Percentiles rank a stretch among this genome's conserved stretches.
Evolutionary conservation across 2,329 filamentous ascomycete species (phyloP).

Genomic region (Leptographium lundbergii): DNA sequence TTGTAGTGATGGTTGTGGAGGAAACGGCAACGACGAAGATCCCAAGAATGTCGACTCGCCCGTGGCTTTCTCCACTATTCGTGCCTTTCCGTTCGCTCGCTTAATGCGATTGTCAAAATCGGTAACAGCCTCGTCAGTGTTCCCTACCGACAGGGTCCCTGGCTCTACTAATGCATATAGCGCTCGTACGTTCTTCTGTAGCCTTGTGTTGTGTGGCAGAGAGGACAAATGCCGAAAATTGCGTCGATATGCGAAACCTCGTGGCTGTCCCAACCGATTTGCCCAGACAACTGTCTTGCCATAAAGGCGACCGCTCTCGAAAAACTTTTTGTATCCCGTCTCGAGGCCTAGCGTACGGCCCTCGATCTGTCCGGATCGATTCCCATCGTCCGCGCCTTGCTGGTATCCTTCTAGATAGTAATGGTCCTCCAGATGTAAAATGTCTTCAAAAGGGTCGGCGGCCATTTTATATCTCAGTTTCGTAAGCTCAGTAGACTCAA

Average conservation of each 20-base stretch:
- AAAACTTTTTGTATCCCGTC: slow-evolving; percentile 87
- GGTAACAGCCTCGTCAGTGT: slow-evolving; percentile 77
- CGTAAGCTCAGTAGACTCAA: too few species aligned
- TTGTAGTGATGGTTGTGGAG: background rate
- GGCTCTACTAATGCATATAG: slow-evolving; percentile 71
- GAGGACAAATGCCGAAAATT: slow-evolving; percentile 18
- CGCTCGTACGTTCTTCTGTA: slow-evolving; percentile 64
- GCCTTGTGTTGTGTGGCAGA: slow-evolving; percentile 46
- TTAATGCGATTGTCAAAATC: slow-evolving; percentile 86
- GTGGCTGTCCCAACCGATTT: slow-evolving; percentile 41
- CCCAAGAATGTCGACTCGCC: slow-evolving; percentile 20
- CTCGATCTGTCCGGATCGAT: slow-evolving; percentile 68
- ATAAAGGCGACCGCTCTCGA: slow-evolving; percentile 65
- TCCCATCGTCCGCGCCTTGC: slow-evolving; percentile 63
- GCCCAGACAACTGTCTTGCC: slow-evolving; percentile 77
- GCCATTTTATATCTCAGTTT: background rate
- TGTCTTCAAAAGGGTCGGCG: slow-evolving; percentile 38
- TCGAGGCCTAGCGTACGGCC: slow-evolving; percentile 83
- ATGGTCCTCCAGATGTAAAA: slow-evolving; percentile 47
- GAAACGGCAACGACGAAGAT: background rate
- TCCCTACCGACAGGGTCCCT: slow-evolving; percentile 63
- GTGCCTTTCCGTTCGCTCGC: slow-evolving; percentile 69
- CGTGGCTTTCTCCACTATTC: slow-evolving; percentile 65
- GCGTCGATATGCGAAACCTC: background rate
- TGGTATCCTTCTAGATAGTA: slow-evolving; percentile 78